phyloP scores from a whole-genome alignment of 2,329 filamentous ascomycete genomes.

The Pochonia chlamydosporia region DNA sequence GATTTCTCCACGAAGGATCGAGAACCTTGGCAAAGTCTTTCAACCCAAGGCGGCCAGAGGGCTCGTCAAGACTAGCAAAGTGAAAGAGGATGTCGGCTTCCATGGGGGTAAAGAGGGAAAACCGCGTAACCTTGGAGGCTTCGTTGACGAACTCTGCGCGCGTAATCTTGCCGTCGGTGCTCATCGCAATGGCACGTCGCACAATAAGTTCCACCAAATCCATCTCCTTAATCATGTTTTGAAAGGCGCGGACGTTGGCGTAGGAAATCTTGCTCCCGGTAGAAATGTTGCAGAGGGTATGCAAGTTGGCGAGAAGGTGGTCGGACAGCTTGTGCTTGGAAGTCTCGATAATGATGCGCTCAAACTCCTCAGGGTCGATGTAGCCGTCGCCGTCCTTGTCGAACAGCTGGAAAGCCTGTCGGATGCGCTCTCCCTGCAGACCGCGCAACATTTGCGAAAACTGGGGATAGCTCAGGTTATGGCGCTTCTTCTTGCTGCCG shows the following conservation, averaged over 20 bases:
- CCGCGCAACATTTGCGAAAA: slow-evolving; percentile 98
- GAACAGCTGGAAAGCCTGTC: slow-evolving; percentile 89
- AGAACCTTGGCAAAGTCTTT: slow-evolving; percentile 91
- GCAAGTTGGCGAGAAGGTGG: slow-evolving; percentile 84
- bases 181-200: slow-evolving; percentile 77
- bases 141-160: slow-evolving; percentile 91
- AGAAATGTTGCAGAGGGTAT: slow-evolving; percentile 92
- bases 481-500: slow-evolving; percentile 78
- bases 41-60: slow-evolving; percentile 76
- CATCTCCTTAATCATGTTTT: slow-evolving; percentile 97
- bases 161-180: slow-evolving; percentile 86
- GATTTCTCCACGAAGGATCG: slow-evolving; percentile 82
- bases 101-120: slow-evolving; percentile 96
- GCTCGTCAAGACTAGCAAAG: slow-evolving; percentile 88
- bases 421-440: slow-evolving; percentile 89
- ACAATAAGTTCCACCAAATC: slow-evolving; percentile 93
- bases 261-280: slow-evolving; percentile 92
- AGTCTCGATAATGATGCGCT: slow-evolving; percentile 92
- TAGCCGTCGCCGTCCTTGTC: slow-evolving; percentile 91
- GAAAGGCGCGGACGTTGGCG: slow-evolving; percentile 93
- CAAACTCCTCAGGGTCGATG: slow-evolving; percentile 93
- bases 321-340: slow-evolving; percentile 95
- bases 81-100: slow-evolving; percentile 98
- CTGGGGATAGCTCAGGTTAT: slow-evolving; percentile 89
- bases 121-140: slow-evolving; percentile 83